Evolutionary conservation across 1,139 yeast species (phyloP).

Genomic region (Candida glucosophila): DNA sequence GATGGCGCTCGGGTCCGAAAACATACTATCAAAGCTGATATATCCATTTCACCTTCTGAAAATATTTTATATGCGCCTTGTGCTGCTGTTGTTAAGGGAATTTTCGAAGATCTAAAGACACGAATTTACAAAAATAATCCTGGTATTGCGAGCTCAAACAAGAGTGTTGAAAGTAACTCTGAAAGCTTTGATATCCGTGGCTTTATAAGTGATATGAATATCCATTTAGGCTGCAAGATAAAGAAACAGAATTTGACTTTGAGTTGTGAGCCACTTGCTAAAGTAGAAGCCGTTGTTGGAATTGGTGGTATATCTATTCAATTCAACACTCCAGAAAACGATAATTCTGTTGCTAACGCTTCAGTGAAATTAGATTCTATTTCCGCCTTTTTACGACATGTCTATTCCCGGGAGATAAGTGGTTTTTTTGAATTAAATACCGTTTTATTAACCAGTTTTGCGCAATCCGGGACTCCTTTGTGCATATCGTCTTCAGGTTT

Average conservation of each 20-base stretch:
- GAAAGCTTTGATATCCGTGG: slow-evolving; percentile 24
- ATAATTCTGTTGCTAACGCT: slow-evolving; percentile 30
- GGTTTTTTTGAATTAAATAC: slow-evolving; percentile 59
- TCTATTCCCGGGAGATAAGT: slow-evolving; percentile 83
- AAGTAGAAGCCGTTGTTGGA: slow-evolving; percentile 79
- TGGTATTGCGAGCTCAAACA: slow-evolving; percentile 1
- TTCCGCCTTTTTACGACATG: slow-evolving; percentile 73
- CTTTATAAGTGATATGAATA: slow-evolving; percentile 45
- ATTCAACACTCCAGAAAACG: slow-evolving; percentile 43
- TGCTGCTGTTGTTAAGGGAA: slow-evolving; percentile 66
- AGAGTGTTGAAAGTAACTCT: slow-evolving; percentile 7
- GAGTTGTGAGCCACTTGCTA: slow-evolving; percentile 90
- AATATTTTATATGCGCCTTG: slow-evolving; percentile 66
- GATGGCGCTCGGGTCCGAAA: slow-evolving; percentile 19
- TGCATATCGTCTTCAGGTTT: slow-evolving; percentile 44
- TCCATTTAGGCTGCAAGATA: slow-evolving; percentile 56
- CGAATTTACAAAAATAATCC: slow-evolving; percentile 21
- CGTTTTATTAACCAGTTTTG: slow-evolving; percentile 30
- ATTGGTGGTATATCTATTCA: slow-evolving; percentile 55
- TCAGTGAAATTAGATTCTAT: slow-evolving; percentile 41
- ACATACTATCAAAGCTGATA: slow-evolving; percentile 44
- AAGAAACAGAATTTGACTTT: slow-evolving; percentile 68
- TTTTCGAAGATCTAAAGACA: slow-evolving; percentile 37
- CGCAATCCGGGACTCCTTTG: slow-evolving; percentile 28
- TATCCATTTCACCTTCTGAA: slow-evolving; percentile 62